A percentile compares a stretch with the other conserved stretches of the same genome.
These are phyloP conservation scores for Lasiosphaeris hirsuta DNA, from an alignment of 495 filamentous ascomycete genomes.

Conservation along the genomic window DNA sequence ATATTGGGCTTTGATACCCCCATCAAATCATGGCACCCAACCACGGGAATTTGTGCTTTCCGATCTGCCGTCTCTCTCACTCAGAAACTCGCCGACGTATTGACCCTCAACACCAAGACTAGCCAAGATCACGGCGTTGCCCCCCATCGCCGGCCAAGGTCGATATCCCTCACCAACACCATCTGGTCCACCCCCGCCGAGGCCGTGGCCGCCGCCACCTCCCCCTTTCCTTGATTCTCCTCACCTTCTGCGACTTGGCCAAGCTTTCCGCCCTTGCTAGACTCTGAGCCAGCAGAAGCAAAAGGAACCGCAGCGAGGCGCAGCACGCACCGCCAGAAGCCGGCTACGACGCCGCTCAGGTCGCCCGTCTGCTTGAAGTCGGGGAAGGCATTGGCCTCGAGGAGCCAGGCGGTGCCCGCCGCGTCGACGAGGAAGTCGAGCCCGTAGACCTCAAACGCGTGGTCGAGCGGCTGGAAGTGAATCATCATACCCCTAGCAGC, in stretches of 20 bases:
- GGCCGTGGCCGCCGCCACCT: no score
- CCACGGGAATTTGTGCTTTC: background rate
- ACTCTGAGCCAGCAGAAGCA: constrained; percentile 17
- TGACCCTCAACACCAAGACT: background rate
- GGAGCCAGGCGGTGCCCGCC: constrained; percentile 59
- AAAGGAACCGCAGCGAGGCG: constrained; percentile 54
- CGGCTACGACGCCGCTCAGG: constrained; percentile 63
- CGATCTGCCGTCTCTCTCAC: background rate
- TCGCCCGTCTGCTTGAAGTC: constrained; percentile 90
- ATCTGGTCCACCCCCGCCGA: constrained; percentile 20
- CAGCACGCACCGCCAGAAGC: constrained; percentile 72
- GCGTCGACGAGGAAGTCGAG: constrained; percentile 84
- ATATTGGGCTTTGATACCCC: background rate
- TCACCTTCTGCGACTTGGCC: constrained; percentile 18
- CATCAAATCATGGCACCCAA: background rate
- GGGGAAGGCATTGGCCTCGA: constrained; percentile 96
- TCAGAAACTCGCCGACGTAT: background rate
- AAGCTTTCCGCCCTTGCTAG: constrained; percentile 9
- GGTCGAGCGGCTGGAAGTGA: constrained; percentile 86
- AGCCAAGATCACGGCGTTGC: background rate
- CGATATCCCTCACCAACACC: constrained; percentile 32
- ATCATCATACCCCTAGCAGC: constrained; percentile 76
- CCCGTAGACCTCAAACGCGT: constrained; percentile 90
- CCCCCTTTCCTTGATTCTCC: background rate
- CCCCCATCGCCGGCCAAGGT: constrained; percentile 32